These are phyloP conservation scores for Lecanoromycetidae sp. DNA, from an alignment of 2,329 filamentous ascomycete genomes.

Conservation along the genomic window DNA sequence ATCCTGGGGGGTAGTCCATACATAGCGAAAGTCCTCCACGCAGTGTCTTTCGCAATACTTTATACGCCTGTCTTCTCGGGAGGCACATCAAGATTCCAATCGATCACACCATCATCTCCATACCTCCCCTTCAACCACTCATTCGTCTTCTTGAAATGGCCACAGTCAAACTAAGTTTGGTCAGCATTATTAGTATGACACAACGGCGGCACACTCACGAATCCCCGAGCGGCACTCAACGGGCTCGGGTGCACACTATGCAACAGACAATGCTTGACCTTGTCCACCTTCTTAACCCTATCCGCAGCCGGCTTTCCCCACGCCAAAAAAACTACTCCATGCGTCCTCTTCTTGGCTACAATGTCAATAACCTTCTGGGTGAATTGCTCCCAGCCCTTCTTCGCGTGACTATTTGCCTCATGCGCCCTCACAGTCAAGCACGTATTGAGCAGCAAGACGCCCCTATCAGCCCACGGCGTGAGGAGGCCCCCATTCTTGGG, in stretches of 20 bases:
- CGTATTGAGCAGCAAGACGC: slow-evolving; percentile 87
- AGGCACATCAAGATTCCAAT: slow-evolving; percentile 57
- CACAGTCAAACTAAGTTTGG: slow-evolving; percentile 49
- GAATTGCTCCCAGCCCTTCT: slow-evolving; percentile 83
- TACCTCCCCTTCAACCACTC: slow-evolving; percentile 72
- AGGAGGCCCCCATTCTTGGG: slow-evolving; percentile 69
- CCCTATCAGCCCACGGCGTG: slow-evolving; percentile 86
- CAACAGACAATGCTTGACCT: slow-evolving; percentile 65
- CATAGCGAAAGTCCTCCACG: too few relatives aligned
- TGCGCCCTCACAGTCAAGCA: slow-evolving; percentile 87
- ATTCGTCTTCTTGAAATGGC: slow-evolving; percentile 71
- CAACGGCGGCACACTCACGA: slow-evolving; percentile 38
- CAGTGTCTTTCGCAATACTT: too few relatives aligned
- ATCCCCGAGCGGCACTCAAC: slow-evolving; percentile 71
- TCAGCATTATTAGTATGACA: not conserved
- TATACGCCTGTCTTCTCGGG: slow-evolving; percentile 16
- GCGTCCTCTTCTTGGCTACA: slow-evolving; percentile 61
- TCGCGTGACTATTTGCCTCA: slow-evolving; percentile 73
- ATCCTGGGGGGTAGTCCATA: too few relatives aligned
- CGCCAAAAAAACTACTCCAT: slow-evolving; percentile 85
- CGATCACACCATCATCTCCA: slow-evolving; percentile 65
- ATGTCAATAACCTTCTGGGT: slow-evolving; percentile 86
- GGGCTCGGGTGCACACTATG: slow-evolving; percentile 86
- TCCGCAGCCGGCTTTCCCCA: slow-evolving; percentile 83
- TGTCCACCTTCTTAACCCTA: slow-evolving; percentile 62